phyloP scores from a whole-genome alignment of 139 green algal genomes.

The Picochlorum costavermella region DNA sequence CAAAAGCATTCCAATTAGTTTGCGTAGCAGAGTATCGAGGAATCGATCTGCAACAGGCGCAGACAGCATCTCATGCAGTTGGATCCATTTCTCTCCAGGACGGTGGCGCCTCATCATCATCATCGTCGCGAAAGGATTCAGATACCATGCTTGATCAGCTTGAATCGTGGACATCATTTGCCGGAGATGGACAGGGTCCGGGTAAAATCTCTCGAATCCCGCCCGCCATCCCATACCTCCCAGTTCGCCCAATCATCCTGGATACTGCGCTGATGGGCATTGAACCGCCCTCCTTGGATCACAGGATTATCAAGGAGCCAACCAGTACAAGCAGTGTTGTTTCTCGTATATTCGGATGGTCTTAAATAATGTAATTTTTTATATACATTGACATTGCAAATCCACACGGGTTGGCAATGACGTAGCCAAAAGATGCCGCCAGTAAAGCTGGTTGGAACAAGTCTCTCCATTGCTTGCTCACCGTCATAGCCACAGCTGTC shows the following conservation, averaged over 20 bases:
- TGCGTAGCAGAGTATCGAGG: constrained; percentile 19
- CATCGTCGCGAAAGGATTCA: neutral
- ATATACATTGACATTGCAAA: neutral
- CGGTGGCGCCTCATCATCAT: neutral
- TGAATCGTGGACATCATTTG: constrained; percentile 38
- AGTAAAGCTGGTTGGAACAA: constrained; percentile 65
- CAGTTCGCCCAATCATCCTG: constrained; percentile 70
- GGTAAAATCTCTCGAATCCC: constrained; percentile 28
- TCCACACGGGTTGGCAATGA: constrained; percentile 37
- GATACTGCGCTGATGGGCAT: constrained; percentile 65
- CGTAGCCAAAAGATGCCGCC: constrained; percentile 50
- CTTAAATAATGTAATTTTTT: neutral
- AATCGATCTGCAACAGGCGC: constrained; percentile 16
- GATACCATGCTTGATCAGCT: constrained; percentile 46
- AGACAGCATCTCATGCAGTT: constrained; percentile 18
- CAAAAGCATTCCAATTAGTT: constrained; percentile 24
- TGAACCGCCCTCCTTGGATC: constrained; percentile 46
- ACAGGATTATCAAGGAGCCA: constrained; percentile 35
- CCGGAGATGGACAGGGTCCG: constrained; percentile 6
- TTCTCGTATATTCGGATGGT: constrained; percentile 31
- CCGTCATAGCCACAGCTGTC: constrained; percentile 68
- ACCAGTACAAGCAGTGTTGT: constrained; percentile 11
- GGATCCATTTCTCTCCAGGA: constrained; percentile 31
- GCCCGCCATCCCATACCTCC: constrained; percentile 38
- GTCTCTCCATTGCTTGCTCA: constrained; percentile 43